Base-by-base conservation (phyloP, 2,329 filamentous ascomycete genomes). In the Colletotrichum orbiculare region DNA sequence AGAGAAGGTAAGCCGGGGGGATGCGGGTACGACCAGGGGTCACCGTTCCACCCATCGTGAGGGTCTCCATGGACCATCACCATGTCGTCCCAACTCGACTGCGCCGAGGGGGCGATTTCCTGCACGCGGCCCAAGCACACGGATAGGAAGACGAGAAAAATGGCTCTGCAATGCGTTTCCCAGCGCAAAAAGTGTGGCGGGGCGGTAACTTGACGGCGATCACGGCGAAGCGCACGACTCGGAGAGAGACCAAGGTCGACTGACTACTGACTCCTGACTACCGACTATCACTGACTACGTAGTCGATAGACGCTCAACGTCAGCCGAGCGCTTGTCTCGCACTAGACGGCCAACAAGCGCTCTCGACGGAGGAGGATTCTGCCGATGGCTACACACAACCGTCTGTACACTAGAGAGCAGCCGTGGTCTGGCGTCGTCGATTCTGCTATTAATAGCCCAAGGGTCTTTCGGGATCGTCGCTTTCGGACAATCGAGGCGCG, bases 391-490 rank as follows among this genome's bases (percentile, higher is more conserved):
- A 9, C 41, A n/a, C 12, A 6, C 6, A 8, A 13, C 2, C 12
- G 4, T 43, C 41, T 13, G 12, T 43, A 3, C 41, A 8, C 11
- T 8, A 15, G 6, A 13, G 41, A n/a, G 8, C 15, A 15, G n/a
- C 43, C 43, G 13, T 41, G 1, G 25, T 25, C 25, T 25, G 25
- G 25, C 25, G 25, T 25, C 3, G 25, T 47, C 48, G 39, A 48
- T 41, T 64, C 37, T 9, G 17, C 17, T 62, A 57, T 56, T 57
- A 62, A 65, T 62, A 65, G 52, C 48, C 43, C 41, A 42, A 47
- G 52, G 61, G 61, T 39, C 13, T 7, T 35, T 49, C 46, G 62
- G 57, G 25, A 25, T 47, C 37, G 11, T 52, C 37, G 25, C 25
- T 25, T 4, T 25, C 54, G 38, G 25, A 48, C 47, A n/a, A 49